Percentiles rank a stretch among this genome's conserved stretches.
These are phyloP conservation scores for Odonthalia washingtoniensis DNA, from an alignment of 31 red algal genomes.

Conservation along the genomic window DNA sequence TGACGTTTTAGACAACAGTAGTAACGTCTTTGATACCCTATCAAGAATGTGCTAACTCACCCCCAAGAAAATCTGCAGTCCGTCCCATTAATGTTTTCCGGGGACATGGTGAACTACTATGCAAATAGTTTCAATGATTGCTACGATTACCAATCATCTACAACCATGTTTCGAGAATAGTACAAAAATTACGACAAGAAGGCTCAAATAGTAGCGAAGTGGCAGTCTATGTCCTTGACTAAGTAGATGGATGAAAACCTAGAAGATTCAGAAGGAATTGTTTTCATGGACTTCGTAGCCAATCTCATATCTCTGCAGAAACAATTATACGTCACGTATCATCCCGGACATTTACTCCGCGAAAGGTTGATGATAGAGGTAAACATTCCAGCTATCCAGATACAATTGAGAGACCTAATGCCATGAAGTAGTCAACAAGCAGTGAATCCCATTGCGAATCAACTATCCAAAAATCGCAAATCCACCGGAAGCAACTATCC, in stretches of 20 bases:
- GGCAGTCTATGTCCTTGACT: background rate
- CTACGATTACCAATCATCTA: no score
- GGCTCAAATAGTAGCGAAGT: background rate
- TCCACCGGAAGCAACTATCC: background rate
- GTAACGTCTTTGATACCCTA: no score
- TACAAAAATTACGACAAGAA: background rate
- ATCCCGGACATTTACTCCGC: background rate
- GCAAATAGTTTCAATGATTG: no score
- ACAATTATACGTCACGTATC: background rate
- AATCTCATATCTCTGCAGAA: background rate
- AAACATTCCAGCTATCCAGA: background rate
- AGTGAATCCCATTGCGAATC: background rate
- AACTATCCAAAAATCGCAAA: background rate
- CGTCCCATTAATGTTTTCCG: no score
- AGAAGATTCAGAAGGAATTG: background rate
- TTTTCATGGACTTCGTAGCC: background rate
- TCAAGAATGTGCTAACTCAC: no score
- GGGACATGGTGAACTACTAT: no score
- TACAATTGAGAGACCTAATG: background rate
- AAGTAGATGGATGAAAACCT: background rate
- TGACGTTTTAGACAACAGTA: no score
- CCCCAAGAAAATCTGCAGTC: no score
- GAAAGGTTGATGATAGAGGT: background rate
- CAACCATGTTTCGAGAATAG: background rate
- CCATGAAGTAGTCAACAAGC: background rate